A percentile compares a stretch with the other conserved stretches of the same genome.
Evolutionary conservation across 2,329 filamentous ascomycete genomes (phyloP).

Genomic region (Penicillium psychrosexuale): DNA sequence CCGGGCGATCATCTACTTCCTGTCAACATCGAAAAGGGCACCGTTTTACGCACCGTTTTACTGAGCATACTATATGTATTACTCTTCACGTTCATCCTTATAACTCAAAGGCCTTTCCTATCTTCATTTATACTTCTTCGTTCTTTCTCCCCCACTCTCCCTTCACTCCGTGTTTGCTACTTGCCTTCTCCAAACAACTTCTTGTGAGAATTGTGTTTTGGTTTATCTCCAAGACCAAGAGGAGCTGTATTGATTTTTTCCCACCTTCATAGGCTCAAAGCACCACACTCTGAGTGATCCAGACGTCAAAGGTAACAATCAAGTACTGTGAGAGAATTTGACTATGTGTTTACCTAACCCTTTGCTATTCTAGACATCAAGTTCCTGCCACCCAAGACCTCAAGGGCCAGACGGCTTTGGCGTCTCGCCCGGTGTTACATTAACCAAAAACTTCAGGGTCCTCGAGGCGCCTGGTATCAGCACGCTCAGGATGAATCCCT

Average conservation of each 20-base stretch:
- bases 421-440: slow-evolving; percentile 25
- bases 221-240: neutral
- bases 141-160: slow-evolving; percentile 5
- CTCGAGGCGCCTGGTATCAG: slow-evolving; percentile 24
- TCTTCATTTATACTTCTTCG: neutral
- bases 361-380: slow-evolving; percentile 13
- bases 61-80: neutral
- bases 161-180: neutral
- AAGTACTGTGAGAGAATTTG: slow-evolving; percentile 11
- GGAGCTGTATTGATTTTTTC: neutral
- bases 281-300: neutral
- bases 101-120: neutral
- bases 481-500: slow-evolving; percentile 24
- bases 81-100: neutral
- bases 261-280: neutral
- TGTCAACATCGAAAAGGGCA: slow-evolving; percentile 5
- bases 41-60: neutral
- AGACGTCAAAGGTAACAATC: slow-evolving; percentile 2
- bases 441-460: slow-evolving; percentile 20
- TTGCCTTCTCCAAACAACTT: neutral
- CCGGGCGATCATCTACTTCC: slow-evolving; percentile 10
- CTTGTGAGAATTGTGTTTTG: neutral
- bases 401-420: slow-evolving; percentile 18
- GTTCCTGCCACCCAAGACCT: slow-evolving; percentile 16
- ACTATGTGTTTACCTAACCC: slow-evolving; percentile 14